Base-by-base conservation (phyloP, 2,329 filamentous ascomycete genomes). In the Didymella segeticola region DNA sequence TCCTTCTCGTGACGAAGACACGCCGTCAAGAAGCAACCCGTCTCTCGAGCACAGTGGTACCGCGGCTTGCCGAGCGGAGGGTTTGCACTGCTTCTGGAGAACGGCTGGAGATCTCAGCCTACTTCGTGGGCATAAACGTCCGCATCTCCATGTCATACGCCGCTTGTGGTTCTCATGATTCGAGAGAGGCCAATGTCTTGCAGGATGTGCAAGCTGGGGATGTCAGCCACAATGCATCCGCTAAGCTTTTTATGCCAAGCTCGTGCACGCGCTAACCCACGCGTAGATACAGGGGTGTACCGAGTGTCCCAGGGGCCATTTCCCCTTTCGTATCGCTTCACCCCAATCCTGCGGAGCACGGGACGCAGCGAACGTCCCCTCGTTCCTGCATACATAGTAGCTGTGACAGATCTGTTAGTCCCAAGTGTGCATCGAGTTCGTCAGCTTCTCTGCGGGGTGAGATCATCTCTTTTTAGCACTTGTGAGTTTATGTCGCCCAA, bases 221-320 rank as follows among this genome's bases (percentile, higher is more conserved):
- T 30, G 19, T 38, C 43, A 47, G 43, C 50, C 50, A 31, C 38
- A 15, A 26, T 34, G 26, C 34, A 26, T 6, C 31, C 34, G 11
- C 43, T 43, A 53, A 53, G 50, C 50, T 53, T 53, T 50, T 37
- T 19, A 42, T 17, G 50, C 50, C 38, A 53, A 53, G 50, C 37
- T 20, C n/a, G 23, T 42, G 43, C 50, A 42, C 25, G 43, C 43
- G 42, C 48, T 52, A 45, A 17, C 19, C 29, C 25, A 46, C 15
- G 41, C 33, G 33, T 29, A 15, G 5, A 41, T 43, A 43, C 43
- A 43, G 19, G 36, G 31, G 37, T 53, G 50, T 39, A 34, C 43
- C 37, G 25, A 39, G 43, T 38, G 43, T 47, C 26, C 17, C 26
- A 47, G 43, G 31, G 50, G 50, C 34, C 9, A 26, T 26, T 34